A percentile compares a stretch with the other conserved stretches of the same genome.
Conservation (phyloP, 2,329 filamentous ascomycete species). For the Colletotrichum tropicale region DNA sequence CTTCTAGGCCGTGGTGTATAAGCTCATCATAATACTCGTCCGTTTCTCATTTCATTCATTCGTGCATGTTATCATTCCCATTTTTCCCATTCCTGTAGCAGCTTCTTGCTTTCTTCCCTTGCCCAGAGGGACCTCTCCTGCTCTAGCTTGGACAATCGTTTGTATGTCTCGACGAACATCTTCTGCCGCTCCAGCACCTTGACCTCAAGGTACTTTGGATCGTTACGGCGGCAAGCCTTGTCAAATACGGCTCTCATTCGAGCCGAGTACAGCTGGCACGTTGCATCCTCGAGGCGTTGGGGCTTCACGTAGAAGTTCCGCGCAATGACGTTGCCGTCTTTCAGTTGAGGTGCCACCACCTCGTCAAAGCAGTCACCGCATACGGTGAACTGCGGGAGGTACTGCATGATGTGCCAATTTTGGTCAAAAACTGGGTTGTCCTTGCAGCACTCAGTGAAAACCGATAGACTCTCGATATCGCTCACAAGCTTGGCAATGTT, state of each 20-base stretch:
- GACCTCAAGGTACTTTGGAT: slow-evolving; percentile 65
- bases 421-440: slow-evolving; percentile 66
- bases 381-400: slow-evolving; percentile 78
- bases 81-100: slow-evolving; percentile 61
- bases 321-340: slow-evolving; percentile 59
- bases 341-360: slow-evolving; percentile 72
- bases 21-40: slow-evolving; percentile 3
- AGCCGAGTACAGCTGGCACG: slow-evolving; percentile 81
- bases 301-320: slow-evolving; percentile 68
- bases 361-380: slow-evolving; percentile 88
- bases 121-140: slow-evolving; percentile 39
- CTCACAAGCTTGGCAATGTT: slow-evolving; percentile 68
- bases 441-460: slow-evolving; percentile 66
- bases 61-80: slow-evolving; percentile 51
- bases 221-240: slow-evolving; percentile 68
- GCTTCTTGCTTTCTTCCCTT: slow-evolving; percentile 48
- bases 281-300: slow-evolving; percentile 57
- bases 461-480: slow-evolving; percentile 63
- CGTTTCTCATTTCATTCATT: slow-evolving; percentile 20
- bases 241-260: slow-evolving; percentile 79
- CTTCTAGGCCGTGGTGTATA: slow-evolving; percentile 6
- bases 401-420: slow-evolving; percentile 79
- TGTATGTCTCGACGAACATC: slow-evolving; percentile 64
- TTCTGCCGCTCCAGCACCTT: slow-evolving; percentile 64
- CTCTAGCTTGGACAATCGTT: slow-evolving; percentile 52